Evolutionary conservation across 2,329 filamentous ascomycete species (phyloP).

Genomic region (Helotiales sp.): DNA sequence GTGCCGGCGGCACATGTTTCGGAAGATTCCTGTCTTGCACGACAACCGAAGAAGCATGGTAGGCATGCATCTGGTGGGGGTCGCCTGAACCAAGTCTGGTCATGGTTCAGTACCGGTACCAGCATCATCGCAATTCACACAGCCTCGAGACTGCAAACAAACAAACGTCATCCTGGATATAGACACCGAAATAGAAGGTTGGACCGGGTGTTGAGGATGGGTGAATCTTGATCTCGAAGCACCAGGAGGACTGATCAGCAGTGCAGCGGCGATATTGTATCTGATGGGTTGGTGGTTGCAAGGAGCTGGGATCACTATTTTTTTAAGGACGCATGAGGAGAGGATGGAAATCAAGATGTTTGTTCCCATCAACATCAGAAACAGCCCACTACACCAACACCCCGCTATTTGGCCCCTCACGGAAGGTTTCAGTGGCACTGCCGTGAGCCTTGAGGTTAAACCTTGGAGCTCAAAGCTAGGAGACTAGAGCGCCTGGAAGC

Average conservation of each 20-base stretch:
- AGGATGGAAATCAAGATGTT: not conserved
- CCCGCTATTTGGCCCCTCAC: not conserved
- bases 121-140: not conserved
- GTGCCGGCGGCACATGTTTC: not conserved
- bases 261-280: not conserved
- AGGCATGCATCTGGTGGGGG: not conserved
- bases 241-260: conserved; percentile 8
- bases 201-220: not conserved
- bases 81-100: not conserved
- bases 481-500: not conserved
- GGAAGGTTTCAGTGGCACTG: not conserved
- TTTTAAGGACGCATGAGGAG: not conserved
- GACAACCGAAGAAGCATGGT: not conserved
- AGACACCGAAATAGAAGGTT: conserved; percentile 2
- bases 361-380: not conserved
- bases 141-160: too few relatives aligned
- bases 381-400: not conserved
- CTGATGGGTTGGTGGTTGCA: not conserved
- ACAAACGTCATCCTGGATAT: not conserved
- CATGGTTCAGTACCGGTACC: too few relatives aligned
- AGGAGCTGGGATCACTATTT: not conserved
- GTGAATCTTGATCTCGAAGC: conserved; percentile 11
- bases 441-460: not conserved
- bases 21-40: not conserved
- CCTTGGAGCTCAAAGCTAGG: not conserved